Conservation (phyloP, 1,139 yeast genomes). For the Pneumocystis oryctolagi region DNA sequence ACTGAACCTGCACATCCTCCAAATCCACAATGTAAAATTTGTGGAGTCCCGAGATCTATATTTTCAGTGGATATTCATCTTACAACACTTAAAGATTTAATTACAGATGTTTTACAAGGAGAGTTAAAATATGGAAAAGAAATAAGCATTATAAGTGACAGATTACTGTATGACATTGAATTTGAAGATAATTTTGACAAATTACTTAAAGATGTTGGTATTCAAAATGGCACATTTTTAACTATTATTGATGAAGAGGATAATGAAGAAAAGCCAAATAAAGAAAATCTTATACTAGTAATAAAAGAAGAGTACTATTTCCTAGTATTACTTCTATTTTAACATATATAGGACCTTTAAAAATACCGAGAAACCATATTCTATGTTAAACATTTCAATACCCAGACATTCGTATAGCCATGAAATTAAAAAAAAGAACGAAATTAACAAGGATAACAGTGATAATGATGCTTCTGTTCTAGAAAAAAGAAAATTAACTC, state of each 20-base stretch:
- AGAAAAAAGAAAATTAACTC: constrained; percentile 17
- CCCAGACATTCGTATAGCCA: background rate
- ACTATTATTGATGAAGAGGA: constrained; percentile 61
- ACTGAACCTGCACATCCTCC: constrained; percentile 48
- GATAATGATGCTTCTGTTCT: constrained; percentile 16
- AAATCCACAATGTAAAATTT: constrained; percentile 55
- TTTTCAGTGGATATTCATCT: constrained; percentile 25
- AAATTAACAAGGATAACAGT: constrained; percentile 8
- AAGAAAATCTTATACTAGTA: constrained; percentile 57
- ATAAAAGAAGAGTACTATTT: constrained; percentile 20
- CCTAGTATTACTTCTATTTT: background rate
- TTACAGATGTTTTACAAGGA: constrained; percentile 32
- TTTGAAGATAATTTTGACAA: constrained; percentile 61
- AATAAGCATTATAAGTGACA: constrained; percentile 47
- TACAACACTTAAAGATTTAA: constrained; percentile 29
- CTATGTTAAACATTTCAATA: background rate
- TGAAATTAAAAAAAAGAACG: background rate
- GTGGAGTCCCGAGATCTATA: constrained; percentile 47
- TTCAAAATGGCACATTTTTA: constrained; percentile 44
- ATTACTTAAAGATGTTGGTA: constrained; percentile 39
- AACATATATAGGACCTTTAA: constrained; percentile 1
- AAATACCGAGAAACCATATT: constrained; percentile 6
- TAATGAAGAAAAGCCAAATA: constrained; percentile 28
- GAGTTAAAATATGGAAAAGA: constrained; percentile 51
- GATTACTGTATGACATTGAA: constrained; percentile 68